Evolutionary conservation across 2,329 filamentous ascomycete species (phyloP).

Genomic region (Calonectria fujianensis): DNA sequence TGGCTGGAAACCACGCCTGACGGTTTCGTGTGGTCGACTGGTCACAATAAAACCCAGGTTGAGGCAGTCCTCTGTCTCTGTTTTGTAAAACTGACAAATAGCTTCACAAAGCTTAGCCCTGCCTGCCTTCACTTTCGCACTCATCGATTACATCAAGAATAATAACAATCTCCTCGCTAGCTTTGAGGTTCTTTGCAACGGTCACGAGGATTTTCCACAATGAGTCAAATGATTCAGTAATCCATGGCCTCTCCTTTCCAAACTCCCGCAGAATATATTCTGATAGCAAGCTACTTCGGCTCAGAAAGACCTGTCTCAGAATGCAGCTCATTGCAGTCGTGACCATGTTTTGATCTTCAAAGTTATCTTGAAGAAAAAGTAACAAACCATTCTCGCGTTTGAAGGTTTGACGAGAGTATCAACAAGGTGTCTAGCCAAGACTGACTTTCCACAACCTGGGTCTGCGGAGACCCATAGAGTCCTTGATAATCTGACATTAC

Average conservation of each 20-base stretch:
- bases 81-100: not conserved
- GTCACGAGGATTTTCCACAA: not conserved
- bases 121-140: not conserved
- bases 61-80: not conserved
- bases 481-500: not conserved
- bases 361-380: conserved; percentile 5
- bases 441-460: conserved; percentile 5
- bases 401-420: not conserved
- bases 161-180: not conserved
- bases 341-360: not conserved
- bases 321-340: not conserved
- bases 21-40: conserved; percentile 56
- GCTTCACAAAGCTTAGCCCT: not conserved
- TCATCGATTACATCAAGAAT: not conserved
- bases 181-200: not conserved
- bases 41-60: conserved; percentile 62
- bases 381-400: not conserved
- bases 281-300: not conserved
- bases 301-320: not conserved
- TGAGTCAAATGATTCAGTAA: not conserved
- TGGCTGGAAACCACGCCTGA: conserved; percentile 47
- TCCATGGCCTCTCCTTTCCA: not conserved
- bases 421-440: not conserved
- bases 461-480: conserved; percentile 11
- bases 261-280: not conserved